Evolutionary conservation across 2,329 filamentous ascomycete species (phyloP), one percentile per base, ranked within the genome.

Genomic region (Cryphonectria carpinicola): DNA sequence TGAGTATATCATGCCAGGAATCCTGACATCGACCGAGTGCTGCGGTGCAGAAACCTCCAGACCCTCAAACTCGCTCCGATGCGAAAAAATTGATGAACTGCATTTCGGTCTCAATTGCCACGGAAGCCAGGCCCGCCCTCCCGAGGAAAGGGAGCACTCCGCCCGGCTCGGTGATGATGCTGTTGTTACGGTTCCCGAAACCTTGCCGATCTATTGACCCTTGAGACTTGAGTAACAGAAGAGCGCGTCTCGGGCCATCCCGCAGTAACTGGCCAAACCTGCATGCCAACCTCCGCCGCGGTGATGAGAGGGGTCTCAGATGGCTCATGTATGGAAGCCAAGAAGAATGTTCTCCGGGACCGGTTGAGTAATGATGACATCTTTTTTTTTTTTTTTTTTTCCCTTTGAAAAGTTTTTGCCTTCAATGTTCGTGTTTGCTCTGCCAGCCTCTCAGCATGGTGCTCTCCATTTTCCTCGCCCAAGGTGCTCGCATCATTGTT

Each of bases 151-250:
- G 54, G 54, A 62, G 60, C 60, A 25, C 32, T 35, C 25, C 17
- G 52, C 35, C 52, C 32, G 64, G 43, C 19, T 46, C 52, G 49
- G 32, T 58, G 22, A 39, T 58, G 37, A 19, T 46, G 52, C 6
- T 58, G 32, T 25, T 58, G 35, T 41, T 62, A 70, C 68, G 68
- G 68, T 46, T 39, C 58, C 68, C 68, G 68, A 70, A 70, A 63
- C 63, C 25, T 28, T 41, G 67, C 60, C n/a, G 46, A 46, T 65
- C 43, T 17, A 37, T 28, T 28, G 28, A 61, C 14, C 49, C 65
- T 22, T 58, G 35, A 43, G 35, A 49, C 65, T 22, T 58, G 35
- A 43, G 35, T 49, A 43, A 58, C 28, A 46, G 52, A 43, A 28
- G 19, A 28, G 22, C 66, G 17, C 11, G 19, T 39, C 66, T 46